Percentiles rank a stretch among this genome's conserved stretches.
Evolutionary conservation across 306 rosid species (phyloP).

Genomic region (Luffa aegyptiaca): DNA sequence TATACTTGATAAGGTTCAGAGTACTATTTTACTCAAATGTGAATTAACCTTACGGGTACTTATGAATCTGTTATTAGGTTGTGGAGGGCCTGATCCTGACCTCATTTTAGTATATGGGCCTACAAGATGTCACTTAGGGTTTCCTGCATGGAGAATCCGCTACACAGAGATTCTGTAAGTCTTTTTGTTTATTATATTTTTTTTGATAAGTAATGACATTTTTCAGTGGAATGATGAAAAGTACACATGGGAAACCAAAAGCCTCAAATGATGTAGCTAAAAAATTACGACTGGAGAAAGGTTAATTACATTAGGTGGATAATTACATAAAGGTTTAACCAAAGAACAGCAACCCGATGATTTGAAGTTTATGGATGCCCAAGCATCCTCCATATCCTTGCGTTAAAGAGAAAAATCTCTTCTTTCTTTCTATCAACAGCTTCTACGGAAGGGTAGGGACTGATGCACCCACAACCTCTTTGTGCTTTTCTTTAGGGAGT

Average conservation of each 20-base stretch:
- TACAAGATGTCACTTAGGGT: constrained; percentile 83
- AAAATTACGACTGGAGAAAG: not conserved
- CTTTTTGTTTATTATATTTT: not conserved
- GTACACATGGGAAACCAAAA: not conserved
- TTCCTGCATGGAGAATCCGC: constrained; percentile 85
- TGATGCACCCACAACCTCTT: not conserved
- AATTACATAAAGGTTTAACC: not conserved
- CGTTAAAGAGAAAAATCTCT: not conserved
- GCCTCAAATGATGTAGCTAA: not conserved
- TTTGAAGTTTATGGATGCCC: not conserved
- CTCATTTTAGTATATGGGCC: constrained; percentile 83
- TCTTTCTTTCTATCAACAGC: not conserved
- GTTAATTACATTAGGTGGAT: not conserved
- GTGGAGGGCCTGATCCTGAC: constrained; percentile 71
- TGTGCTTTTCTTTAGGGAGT: not conserved
- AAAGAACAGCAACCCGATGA: not conserved
- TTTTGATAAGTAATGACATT: not conserved
- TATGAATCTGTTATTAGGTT: constrained; percentile 33
- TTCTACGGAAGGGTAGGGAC: not conserved
- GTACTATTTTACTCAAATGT: constrained; percentile 9
- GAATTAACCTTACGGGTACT: constrained; percentile 4
- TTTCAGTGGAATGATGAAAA: not conserved
- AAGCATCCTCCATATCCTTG: not conserved
- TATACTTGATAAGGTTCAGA: constrained; percentile 15
- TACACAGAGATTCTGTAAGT: constrained; percentile 88